Base-by-base conservation (phyloP, 1,284 basidiomycete species). In the Moesziomyces sp. region DNA sequence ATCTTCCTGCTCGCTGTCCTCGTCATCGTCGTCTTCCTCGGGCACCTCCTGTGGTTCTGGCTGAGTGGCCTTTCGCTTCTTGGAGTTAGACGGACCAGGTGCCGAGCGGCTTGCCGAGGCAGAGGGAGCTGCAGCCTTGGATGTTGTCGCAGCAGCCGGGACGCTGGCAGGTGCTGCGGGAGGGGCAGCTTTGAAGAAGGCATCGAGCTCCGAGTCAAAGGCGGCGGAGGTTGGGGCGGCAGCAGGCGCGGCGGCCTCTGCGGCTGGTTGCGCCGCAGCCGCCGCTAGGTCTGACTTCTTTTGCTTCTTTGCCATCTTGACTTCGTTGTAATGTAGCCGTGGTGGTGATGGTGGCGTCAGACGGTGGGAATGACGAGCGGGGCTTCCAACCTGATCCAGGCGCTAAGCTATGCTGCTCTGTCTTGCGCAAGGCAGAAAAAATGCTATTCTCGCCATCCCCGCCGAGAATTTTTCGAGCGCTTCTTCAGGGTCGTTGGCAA, bases 141-240 rank as follows among this genome's bases (percentile, higher is more conserved):
- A n/a, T 2, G 14, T 40, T 6, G 38, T 40, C 38, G 38, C n/a
- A 5, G 52, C 35, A 35, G 55, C 28, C 13, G 51, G 19, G 24
- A 35, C 19, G 51, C 38, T 24, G 10, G 58, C 48, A 21, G 49
- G 46, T 8, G 65, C 52, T 21, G 58, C 52, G 35, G 61, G 58
- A 30, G 71, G 59, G 34, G 56, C 61, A 18, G 52, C 61, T 30
- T 67, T 68, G 72, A 82, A 82, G 58, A 82, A 69, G 19, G 80
- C 80, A 42, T 81, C 80, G 35, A 82, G 72, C 54, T 81, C 80
- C 1, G 66, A 26, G 50, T 82, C 80, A 47, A 82, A 80, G 53
- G 46, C 43, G 6, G 38, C 38, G 16, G 38, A 16, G 6, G 38
- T n/a, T n/a, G 56, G 48, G 3, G 51, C 23, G 5, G 58, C 50